Base-by-base conservation (phyloP, 75 land plant genomes). In the Selaginella moellendorffii region DNA sequence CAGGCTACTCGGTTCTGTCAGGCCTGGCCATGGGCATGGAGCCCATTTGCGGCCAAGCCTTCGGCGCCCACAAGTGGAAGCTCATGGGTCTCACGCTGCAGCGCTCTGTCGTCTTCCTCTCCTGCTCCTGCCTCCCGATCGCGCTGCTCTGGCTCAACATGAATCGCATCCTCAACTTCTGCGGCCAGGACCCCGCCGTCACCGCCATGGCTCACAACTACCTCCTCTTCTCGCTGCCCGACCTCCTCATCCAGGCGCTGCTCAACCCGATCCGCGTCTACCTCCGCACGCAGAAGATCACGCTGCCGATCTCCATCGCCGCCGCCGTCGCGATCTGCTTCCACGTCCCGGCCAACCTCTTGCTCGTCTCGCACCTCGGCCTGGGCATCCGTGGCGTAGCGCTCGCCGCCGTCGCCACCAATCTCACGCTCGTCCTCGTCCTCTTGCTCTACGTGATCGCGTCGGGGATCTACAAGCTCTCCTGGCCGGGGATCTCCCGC, bases 331-430 rank as follows among this genome's bases (percentile, higher is more conserved):
- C 76, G 23, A 52, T 83, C 14, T 0, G 73, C 14, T 10, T 83
- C 54, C 86, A 81, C 56, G 54, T 83, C 0, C 78, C 84, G 0
- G 62, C 71, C 22, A 81, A 76, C 36, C 31, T 75, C 21, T 0
- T 78, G 19, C 67, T 83, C n/a, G 84, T 83, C 2, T 29, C 30
- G 46, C 29, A 36, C 14, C 52, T 81, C 24, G n/a, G 53, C 1
- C 19, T 72, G 71, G 81, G 86, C 26, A 68, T 81, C 24, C 31
- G 74, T 17, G 86, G 86, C 0, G 86, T 83, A 17, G 86, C 86
- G 0, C 66, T 80, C 2, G 73, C 84, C 8, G 64, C 84, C 25
- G 72, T 71, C 12, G 52, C 63, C 28, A 70, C 84, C 2, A 77
- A 83, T 59, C 30, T 78, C 29, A 67, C 68, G 52, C 73, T 71